Base-by-base conservation (phyloP, 2,329 filamentous ascomycete species). In the Cladosporium halotolerans region DNA sequence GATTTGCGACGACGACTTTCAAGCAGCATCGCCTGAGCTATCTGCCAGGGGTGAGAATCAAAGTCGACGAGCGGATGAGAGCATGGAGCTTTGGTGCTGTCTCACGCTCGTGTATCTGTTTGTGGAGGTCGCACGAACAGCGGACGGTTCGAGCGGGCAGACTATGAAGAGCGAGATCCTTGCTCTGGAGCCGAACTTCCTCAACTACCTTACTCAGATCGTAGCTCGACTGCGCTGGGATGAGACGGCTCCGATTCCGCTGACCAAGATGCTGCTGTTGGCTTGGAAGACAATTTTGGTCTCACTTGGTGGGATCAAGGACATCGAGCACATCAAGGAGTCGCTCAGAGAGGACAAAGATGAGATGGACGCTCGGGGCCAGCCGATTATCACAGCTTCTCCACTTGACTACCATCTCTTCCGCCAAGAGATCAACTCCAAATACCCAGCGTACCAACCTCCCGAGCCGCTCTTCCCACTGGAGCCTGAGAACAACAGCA, bases 401-500 rank as follows among this genome's bases (percentile, higher is more conserved):
- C 93, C 93, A 4, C 75, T 99, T 9, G 93, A 99, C 65, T 99
- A 99, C 66, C 92, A 99, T 67, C 80, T 91, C 18, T 99, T 99
- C 66, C 85, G 93, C 34, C 92, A 96, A 68, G 93, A 99, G 68
- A 92, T 99, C 55, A 95, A 87, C 13, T 96, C 92, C 2, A 99
- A 99, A 72, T 99, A 99, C 68, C 93, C 93, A 9, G 88, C 93
- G 2, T 99, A 99, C 68, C 86, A 95, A 55, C 91, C 93, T 2
- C 93, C 93, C 2, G 85, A 83, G 50, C 86, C 89, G 1, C 72
- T 88, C 5, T 84, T 97, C 55, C 89, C 90, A 1, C 77, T 97
- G 11, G 92, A 97, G 67, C 81, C 88, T 16, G 91, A 96, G 51
- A 91, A 93, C 66, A 93, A 89, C 57, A 95, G 90, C 1, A 86